Conservation (phyloP, 805 yeast genomes). For the Yarrowia sp. region DNA sequence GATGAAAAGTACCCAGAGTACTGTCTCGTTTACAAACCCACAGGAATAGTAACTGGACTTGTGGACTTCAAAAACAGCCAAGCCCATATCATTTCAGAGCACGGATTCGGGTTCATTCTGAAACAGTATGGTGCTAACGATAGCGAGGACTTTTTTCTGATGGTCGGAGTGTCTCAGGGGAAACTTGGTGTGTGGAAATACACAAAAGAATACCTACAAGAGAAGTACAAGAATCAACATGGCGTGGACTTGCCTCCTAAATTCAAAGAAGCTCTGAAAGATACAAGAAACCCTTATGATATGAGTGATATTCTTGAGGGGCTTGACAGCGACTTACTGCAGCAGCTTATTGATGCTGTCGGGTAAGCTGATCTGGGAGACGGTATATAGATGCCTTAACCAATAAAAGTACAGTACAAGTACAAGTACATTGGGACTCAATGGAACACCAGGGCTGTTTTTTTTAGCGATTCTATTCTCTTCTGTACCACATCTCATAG, state of each 20-base stretch:
- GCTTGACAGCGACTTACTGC: too few relatives aligned
- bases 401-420: too few relatives aligned
- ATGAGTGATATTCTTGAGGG: too few relatives aligned
- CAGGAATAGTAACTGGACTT: not conserved
- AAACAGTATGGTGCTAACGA: not conserved
- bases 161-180: not conserved
- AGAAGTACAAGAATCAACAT: not conserved
- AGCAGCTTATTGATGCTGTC: too few relatives aligned
- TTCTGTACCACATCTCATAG: too few relatives aligned
- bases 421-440: too few relatives aligned
- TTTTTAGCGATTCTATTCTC: too few relatives aligned
- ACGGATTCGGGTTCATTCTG: not conserved
- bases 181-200: not conserved
- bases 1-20: not conserved
- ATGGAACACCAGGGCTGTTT: too few relatives aligned
- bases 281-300: too few relatives aligned
- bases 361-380: too few relatives aligned
- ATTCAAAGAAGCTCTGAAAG: too few relatives aligned
- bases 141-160: not conserved
- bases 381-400: too few relatives aligned
- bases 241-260: not conserved
- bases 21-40: not conserved
- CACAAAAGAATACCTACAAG: not conserved
- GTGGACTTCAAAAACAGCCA: not conserved
- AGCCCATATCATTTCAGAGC: not conserved